Conservation (phyloP, 2,329 filamentous ascomycete genomes). For the Erysiphe pulchra region DNA sequence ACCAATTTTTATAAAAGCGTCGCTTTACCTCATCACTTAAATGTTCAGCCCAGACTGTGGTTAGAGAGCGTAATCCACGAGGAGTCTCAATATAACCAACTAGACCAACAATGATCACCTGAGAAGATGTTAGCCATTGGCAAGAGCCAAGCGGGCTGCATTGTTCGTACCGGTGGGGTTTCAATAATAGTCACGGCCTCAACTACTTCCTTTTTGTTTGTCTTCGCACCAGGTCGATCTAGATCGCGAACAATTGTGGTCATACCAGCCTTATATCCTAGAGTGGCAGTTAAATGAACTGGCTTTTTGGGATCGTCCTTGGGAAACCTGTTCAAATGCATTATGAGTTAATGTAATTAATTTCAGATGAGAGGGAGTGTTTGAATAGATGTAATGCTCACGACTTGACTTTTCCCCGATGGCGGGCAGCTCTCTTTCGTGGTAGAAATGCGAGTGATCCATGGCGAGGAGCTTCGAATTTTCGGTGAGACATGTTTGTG, state of each 20-base stretch:
- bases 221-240: constrained; percentile 96
- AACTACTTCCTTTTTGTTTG: constrained; percentile 97
- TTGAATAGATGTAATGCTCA: constrained; percentile 23
- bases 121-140: constrained; percentile 43
- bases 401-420: constrained; percentile 97
- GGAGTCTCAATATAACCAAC: constrained; percentile 99
- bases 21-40: constrained; percentile 96
- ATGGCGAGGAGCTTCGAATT: constrained; percentile 53
- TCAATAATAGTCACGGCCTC: constrained; percentile 73
- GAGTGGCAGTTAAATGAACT: constrained; percentile 88
- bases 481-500: constrained; percentile 9
- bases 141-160: constrained; percentile 53
- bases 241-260: constrained; percentile 90
- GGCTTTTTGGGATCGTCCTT: constrained; percentile 99
- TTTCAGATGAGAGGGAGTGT: neutral
- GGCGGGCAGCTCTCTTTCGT: constrained; percentile 76
- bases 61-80: constrained; percentile 95
- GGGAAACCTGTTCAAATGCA: constrained; percentile 40
- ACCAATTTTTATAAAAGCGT: constrained; percentile 99
- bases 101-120: constrained; percentile 99
- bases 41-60: constrained; percentile 99
- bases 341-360: constrained; percentile 2
- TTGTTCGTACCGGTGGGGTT: constrained; percentile 85
- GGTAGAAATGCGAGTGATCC: constrained; percentile 75
- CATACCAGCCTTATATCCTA: constrained; percentile 99